Evolutionary conservation across 228 moss, liverwort and hornwort species (phyloP), one percentile per base, ranked within the genome.

Genomic region (Sphagnum magellanicum): DNA sequence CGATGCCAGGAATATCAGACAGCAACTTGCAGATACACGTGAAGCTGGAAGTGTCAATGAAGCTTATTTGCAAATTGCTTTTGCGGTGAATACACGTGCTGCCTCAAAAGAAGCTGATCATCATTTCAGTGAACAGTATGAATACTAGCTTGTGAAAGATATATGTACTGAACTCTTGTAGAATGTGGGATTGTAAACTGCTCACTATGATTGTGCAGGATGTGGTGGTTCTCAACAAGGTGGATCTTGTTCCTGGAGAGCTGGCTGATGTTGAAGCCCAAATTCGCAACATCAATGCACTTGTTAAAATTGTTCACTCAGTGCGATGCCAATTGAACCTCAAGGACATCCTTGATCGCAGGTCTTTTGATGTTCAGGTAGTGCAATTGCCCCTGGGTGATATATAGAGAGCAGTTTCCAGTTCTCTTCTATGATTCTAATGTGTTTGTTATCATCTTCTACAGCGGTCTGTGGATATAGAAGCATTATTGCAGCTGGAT

Each of bases 221-320:
- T 72, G 83, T 89, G 60, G 87, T 92, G 69, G 80, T 92, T 68
- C 78, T 92, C 55, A 92, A 92, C 74, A 92, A 92, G 83, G 79
- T 85, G 9, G 92, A 92, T 76, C 81, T 92, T 58, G 73, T 89
- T 16, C 51, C 62, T 7, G 47, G 62, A 9, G 84, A 75, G 69
- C 81, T 83, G 73, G 79, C 77, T 71, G 74, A 75, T 51, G 67
- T 81, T 78, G 81, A 85, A 71, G 68, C 69, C 65, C 81, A 80
- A 64, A 92, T 92, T 61, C 82, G 70, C 52, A 75, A 78, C 12
- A 87, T 92, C 16, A 92, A 92, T 58, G 84, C 77, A 46, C 71
- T 92, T 61, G 89, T 81, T 52, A 85, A 89, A 72, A 87, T 92
- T n/a, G 78, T 92, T 50, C 89, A 80, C 16, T 70, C 85, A 46